Evolutionary conservation across 345 rosid genomes (phyloP), one percentile per base, ranked within the genome.

Genomic region (Lepidium aucheri): DNA sequence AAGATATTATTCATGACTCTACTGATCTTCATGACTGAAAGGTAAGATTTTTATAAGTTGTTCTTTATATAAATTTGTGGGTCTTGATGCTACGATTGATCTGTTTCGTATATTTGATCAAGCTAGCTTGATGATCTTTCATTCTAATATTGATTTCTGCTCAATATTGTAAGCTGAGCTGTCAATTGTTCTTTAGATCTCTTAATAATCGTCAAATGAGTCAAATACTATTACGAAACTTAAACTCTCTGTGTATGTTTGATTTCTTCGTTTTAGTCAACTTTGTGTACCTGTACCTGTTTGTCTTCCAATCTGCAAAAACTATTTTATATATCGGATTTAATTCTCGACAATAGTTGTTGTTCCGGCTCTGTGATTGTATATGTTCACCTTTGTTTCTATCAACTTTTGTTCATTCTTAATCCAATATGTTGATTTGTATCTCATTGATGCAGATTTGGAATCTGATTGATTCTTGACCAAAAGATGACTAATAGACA

Each of bases 401-500:
- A 42, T 14, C 46, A 14, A 42, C 18, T 7, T 50, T 26, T 3
- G 17, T 50, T 26, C 20, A 30, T 16, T 13, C 47, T 26, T 9
- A 9, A 47, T 55, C 16, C 15, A 62, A 12, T 65, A 32, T 50
- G 32, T 65, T 72, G 45, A 41, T 39, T 33, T 40, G 22, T 59
- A 15, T 49, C 28, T 66, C 42, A 42, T 59, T 35, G 50, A 16
- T 74, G 73, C 73, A 74, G 77, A 67, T 53, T 73, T 45, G 43
- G 41, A 14, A 12, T 22, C 58, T 67, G 72, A 53, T 74, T 53
- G 63, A 53, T 18, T 44, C 18, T 65, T 66, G 20, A 10, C 75
- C 14, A 55, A 13, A 47, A 28, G 39, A 85, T 89, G 95, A 81
- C 81, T 70, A 63, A 72, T 40, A 73, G 66, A 66, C 76, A 67